Evolutionary conservation across 2,329 filamentous ascomycete genomes (phyloP).

Genomic region (Fusarium falciforme): DNA sequence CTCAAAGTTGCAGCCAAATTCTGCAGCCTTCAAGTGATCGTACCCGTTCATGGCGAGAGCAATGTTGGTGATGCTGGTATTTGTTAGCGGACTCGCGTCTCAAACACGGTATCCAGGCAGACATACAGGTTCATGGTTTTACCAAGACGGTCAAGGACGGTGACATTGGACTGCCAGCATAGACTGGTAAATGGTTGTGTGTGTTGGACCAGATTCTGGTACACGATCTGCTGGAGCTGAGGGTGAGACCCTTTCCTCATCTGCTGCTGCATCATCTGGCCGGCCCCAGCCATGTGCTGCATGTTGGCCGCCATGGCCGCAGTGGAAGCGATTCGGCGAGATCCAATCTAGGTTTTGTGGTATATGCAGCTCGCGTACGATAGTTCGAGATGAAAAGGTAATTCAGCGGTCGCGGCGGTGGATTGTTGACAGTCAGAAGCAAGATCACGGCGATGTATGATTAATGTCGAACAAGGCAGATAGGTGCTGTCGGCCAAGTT

Average conservation of each 20-base stretch:
- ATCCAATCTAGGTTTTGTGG: slow-evolving; percentile 29
- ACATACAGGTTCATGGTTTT: slow-evolving; percentile 58
- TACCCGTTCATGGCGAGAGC: slow-evolving; percentile 57
- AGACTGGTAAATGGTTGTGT: slow-evolving; percentile 47
- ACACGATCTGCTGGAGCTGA: slow-evolving; percentile 55
- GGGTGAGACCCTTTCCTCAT: slow-evolving; percentile 47
- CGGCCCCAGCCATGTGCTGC: slow-evolving; percentile 64
- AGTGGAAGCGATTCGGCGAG: slow-evolving; percentile 29
- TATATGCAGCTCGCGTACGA: slow-evolving; percentile 15
- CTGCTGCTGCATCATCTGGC: slow-evolving; percentile 59
- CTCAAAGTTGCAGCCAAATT: slow-evolving; percentile 60
- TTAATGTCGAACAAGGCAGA: slow-evolving; percentile 8
- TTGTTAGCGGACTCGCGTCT: slow-evolving; percentile 10
- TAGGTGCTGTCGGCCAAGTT: neutral
- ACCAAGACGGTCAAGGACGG: slow-evolving; percentile 54
- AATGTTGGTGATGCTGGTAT: slow-evolving; percentile 62
- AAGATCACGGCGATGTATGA: slow-evolving; percentile 13
- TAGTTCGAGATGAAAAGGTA: neutral
- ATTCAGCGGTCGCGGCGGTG: neutral
- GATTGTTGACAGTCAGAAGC: neutral
- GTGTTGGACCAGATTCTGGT: slow-evolving; percentile 52
- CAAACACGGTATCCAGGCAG: neutral
- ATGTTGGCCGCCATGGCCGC: slow-evolving; percentile 72
- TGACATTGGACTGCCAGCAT: slow-evolving; percentile 55
- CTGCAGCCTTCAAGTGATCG: slow-evolving; percentile 56